phyloP scores from a whole-genome alignment of 805 yeast genomes.

The Cyberlindnera mycetangii region DNA sequence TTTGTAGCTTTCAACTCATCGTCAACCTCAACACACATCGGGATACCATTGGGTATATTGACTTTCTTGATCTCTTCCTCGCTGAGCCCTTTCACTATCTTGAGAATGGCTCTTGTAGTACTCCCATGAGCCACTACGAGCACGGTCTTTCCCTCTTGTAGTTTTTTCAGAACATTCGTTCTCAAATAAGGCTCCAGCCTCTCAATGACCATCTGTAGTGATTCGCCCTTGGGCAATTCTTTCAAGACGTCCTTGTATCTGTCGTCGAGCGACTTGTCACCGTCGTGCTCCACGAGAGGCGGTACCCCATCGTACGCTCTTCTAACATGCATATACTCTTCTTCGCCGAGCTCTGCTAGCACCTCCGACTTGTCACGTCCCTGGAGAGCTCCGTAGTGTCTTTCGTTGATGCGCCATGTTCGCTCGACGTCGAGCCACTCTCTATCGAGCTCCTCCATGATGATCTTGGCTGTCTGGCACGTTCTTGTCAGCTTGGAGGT shows the following conservation, averaged over 20 bases:
- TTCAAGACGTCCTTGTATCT: constrained; percentile 33
- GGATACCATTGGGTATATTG: constrained; percentile 83
- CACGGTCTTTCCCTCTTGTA: constrained; percentile 54
- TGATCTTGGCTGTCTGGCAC: constrained; percentile 68
- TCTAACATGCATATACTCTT: constrained; percentile 74
- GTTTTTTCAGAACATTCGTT: constrained; percentile 47
- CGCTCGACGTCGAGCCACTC: constrained; percentile 53
- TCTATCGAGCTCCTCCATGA: constrained; percentile 52
- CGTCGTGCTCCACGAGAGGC: constrained; percentile 45
- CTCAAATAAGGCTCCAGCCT: constrained; percentile 60
- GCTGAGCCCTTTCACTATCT: constrained; percentile 60
- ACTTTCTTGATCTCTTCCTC: constrained; percentile 69
- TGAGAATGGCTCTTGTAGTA: constrained; percentile 72
- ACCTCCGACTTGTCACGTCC: constrained; percentile 72
- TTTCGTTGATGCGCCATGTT: constrained; percentile 78
- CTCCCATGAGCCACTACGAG: constrained; percentile 80
- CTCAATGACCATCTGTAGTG: constrained; percentile 66
- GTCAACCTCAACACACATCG: constrained; percentile 65
- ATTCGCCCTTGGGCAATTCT: constrained; percentile 68
- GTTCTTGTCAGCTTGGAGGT: constrained; percentile 75
- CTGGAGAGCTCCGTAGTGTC: constrained; percentile 82
- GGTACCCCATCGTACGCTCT: constrained; percentile 78
- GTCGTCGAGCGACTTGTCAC: constrained; percentile 30
- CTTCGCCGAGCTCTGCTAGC: constrained; percentile 62
- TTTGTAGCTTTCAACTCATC: constrained; percentile 45